phyloP scores from a whole-genome alignment of 2,329 filamentous ascomycete genomes.

The Myotisia sp. region DNA sequence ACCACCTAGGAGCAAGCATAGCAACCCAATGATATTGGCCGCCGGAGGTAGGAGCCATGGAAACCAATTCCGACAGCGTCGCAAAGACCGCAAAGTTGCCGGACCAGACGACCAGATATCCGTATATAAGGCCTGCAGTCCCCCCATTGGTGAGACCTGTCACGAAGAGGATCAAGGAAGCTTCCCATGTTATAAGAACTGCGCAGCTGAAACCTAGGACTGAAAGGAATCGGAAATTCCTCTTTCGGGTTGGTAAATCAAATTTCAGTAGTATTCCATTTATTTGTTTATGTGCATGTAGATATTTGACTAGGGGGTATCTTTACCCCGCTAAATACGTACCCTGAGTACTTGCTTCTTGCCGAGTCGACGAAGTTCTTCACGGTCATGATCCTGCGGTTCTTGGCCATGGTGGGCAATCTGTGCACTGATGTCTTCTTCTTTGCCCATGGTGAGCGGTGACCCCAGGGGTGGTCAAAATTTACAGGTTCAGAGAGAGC shows the following conservation, averaged over 20 bases:
- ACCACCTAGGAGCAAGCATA: slow-evolving; percentile 23
- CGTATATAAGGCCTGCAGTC: slow-evolving; percentile 25
- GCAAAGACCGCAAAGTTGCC: slow-evolving; percentile 26
- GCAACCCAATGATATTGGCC: slow-evolving; percentile 31
- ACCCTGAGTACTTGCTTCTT: slow-evolving; percentile 32
- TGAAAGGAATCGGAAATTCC: slow-evolving; percentile 23
- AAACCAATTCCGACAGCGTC: slow-evolving; percentile 29
- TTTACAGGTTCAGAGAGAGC: too few species aligned
- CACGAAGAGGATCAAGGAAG: slow-evolving; percentile 10
- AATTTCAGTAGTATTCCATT: background rate
- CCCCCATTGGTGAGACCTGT: slow-evolving; percentile 20
- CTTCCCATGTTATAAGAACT: slow-evolving; percentile 28
- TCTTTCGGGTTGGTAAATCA: slow-evolving; percentile 5
- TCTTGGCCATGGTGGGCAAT: too few species aligned
- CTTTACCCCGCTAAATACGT: too few species aligned
- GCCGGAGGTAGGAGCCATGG: slow-evolving; percentile 27
- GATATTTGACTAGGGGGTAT: too few species aligned
- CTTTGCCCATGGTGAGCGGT: too few species aligned
- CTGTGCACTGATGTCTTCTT: too few species aligned
- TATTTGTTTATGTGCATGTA: slow-evolving; percentile 1
- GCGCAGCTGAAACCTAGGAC: slow-evolving; percentile 26
- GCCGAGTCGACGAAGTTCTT: slow-evolving; percentile 26
- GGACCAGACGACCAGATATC: slow-evolving; percentile 23
- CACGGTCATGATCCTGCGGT: slow-evolving; percentile 18
- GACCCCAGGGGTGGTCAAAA: too few species aligned